phyloP scores from a whole-genome alignment of 129 eudicot genomes.

The Saussurea involucrata region DNA sequence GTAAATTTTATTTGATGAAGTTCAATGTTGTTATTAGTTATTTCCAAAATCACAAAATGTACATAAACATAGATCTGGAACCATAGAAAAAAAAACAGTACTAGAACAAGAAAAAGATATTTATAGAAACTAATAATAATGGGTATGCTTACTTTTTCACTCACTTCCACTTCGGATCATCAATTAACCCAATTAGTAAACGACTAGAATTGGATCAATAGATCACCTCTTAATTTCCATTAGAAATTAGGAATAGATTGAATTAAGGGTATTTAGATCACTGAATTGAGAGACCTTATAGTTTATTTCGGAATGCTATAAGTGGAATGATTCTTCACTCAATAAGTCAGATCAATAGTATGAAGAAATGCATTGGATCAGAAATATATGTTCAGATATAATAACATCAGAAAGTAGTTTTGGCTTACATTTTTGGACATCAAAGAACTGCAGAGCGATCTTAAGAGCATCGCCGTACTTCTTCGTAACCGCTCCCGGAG shows the following conservation, averaged over 20 bases:
- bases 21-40: neutral
- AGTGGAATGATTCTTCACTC: neutral
- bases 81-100: neutral
- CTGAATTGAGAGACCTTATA: neutral
- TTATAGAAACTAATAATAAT: neutral
- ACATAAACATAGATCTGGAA: neutral
- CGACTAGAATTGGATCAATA: neutral
- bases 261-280: slow-evolving; percentile 4
- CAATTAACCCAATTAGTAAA: neutral
- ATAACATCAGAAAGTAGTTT: neutral
- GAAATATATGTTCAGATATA: neutral
- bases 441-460: slow-evolving; percentile 75
- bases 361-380: neutral
- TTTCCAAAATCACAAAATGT: neutral
- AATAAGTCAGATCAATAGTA: neutral
- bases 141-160: neutral
- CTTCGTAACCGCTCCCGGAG: slow-evolving; percentile 71
- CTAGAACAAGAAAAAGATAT: neutral
- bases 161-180: neutral
- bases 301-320: slow-evolving; percentile 6
- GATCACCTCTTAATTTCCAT: neutral
- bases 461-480: slow-evolving; percentile 78
- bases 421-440: slow-evolving; percentile 68
- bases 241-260: neutral
- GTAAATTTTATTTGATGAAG: neutral